Conservation (phyloP, 495 filamentous ascomycete species). For the Aspergillus bridgeri region DNA sequence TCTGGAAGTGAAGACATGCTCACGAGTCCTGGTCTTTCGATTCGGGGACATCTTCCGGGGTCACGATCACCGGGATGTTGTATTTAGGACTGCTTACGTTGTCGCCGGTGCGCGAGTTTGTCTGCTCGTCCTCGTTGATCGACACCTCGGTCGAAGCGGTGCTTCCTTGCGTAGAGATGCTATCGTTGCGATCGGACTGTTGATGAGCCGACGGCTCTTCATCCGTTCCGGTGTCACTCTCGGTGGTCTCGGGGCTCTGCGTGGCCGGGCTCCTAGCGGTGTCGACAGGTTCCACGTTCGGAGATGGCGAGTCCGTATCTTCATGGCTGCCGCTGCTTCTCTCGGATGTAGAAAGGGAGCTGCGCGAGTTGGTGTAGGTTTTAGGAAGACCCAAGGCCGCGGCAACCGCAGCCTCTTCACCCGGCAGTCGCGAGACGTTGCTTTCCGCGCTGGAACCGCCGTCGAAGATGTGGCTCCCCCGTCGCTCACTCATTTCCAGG, state of each 20-base stretch:
- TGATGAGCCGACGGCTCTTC: constrained; percentile 19
- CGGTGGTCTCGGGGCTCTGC: constrained; percentile 38
- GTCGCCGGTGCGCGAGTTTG: not conserved
- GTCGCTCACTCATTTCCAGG: constrained; percentile 55
- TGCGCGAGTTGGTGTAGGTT: constrained; percentile 36
- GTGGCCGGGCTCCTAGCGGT: constrained; percentile 26
- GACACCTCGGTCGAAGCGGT: not conserved
- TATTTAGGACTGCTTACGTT: constrained; percentile 5
- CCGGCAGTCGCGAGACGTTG: constrained; percentile 37
- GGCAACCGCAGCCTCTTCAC: constrained; percentile 70
- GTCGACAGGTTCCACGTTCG: constrained; percentile 27
- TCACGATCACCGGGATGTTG: constrained; percentile 23
- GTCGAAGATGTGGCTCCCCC: constrained; percentile 55
- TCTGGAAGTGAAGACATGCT: not conserved
- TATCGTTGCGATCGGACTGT: not conserved
- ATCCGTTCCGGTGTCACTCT: constrained; percentile 39
- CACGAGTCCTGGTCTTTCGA: not conserved
- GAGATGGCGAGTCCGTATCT: constrained; percentile 26
- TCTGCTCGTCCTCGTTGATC: not conserved
- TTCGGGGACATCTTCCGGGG: constrained; percentile 10
- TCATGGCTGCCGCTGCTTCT: constrained; percentile 37
- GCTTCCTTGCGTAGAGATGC: not conserved
- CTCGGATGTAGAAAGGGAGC: constrained; percentile 50
- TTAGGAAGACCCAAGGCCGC: constrained; percentile 63
- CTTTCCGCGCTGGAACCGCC: constrained; percentile 44